Conservation (phyloP, 768 basidiomycete genomes). For the Boletus insuetus region DNA sequence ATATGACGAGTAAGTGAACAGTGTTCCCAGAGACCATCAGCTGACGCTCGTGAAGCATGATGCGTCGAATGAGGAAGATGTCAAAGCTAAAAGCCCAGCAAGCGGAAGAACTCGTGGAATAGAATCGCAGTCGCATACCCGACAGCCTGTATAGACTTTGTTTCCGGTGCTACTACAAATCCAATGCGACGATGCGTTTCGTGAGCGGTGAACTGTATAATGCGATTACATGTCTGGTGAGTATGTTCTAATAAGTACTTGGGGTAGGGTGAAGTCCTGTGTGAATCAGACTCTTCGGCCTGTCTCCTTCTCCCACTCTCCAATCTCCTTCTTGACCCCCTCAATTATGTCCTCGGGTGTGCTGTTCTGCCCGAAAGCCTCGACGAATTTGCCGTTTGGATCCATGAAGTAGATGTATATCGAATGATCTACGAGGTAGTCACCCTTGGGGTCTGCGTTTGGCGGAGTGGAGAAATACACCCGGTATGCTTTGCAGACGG, state of each 20-base stretch:
- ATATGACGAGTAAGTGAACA: conserved; percentile 80
- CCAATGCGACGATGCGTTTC: conserved; percentile 1
- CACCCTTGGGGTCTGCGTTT: conserved; percentile 79
- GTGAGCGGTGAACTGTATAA: conserved; percentile 11
- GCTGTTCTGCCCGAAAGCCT: conserved; percentile 90
- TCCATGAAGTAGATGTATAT: conserved; percentile 99
- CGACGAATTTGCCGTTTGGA: conserved; percentile 88
- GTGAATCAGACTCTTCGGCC: conserved; percentile 30
- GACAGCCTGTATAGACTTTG: conserved; percentile 10
- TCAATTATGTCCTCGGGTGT: conserved; percentile 64
- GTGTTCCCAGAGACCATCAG: neutral
- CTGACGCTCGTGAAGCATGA: conserved; percentile 50
- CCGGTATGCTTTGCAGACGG: conserved; percentile 90
- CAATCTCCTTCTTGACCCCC: conserved; percentile 54
- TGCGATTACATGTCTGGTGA: conserved; percentile 14
- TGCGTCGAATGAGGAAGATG: conserved; percentile 85
- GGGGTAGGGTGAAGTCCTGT: neutral
- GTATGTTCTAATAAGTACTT: neutral
- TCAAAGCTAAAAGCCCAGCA: conserved; percentile 62
- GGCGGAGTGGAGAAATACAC: conserved; percentile 98
- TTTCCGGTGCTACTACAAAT: neutral
- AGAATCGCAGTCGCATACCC: conserved; percentile 21
- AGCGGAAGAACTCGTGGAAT: conserved; percentile 37
- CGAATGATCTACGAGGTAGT: conserved; percentile 96
- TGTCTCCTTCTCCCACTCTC: conserved; percentile 38